Conservation (phyloP, 495 filamentous ascomycete species). For the Friedmanniomyces simplex region DNA sequence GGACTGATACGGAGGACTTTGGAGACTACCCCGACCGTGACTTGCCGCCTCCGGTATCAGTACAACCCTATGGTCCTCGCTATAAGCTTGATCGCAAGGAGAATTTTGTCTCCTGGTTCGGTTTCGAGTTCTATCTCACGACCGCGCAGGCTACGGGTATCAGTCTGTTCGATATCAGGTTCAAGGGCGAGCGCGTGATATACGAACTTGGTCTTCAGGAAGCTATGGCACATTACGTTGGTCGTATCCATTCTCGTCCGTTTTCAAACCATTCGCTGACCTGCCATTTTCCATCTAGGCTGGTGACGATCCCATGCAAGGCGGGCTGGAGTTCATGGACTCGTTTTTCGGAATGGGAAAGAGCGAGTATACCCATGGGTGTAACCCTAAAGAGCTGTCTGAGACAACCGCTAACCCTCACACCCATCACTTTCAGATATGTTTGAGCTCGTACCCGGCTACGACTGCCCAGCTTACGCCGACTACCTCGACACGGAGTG, state of each 20-base stretch:
- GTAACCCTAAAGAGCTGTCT: too few species aligned
- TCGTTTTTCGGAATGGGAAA: slow-evolving; percentile 40
- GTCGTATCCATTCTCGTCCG: too few species aligned
- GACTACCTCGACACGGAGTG: slow-evolving; percentile 37
- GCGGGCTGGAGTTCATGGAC: slow-evolving; percentile 33
- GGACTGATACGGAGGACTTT: slow-evolving; percentile 31
- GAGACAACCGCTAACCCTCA: too few species aligned
- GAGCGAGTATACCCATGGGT: too few species aligned
- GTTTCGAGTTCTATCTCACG: slow-evolving; percentile 42
- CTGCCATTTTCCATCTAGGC: too few species aligned
- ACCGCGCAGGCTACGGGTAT: slow-evolving; percentile 38
- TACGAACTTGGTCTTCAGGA: slow-evolving; percentile 49
- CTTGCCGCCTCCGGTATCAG: slow-evolving; percentile 31
- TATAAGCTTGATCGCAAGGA: slow-evolving; percentile 19
- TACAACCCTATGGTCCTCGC: slow-evolving; percentile 35
- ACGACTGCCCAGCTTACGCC: slow-evolving; percentile 42
- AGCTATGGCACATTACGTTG: slow-evolving; percentile 43
- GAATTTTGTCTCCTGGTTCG: slow-evolving; percentile 28
- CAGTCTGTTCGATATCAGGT: slow-evolving; percentile 40
- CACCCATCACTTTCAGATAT: too few species aligned
- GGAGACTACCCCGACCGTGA: slow-evolving; percentile 33
- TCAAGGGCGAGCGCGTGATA: slow-evolving; percentile 43
- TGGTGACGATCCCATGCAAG: slow-evolving; percentile 38
- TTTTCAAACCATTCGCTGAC: too few species aligned
- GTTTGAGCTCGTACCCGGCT: slow-evolving; percentile 40